Evolutionary conservation across 75 land plant genomes (phyloP).

Genomic region (Pinus taeda): DNA sequence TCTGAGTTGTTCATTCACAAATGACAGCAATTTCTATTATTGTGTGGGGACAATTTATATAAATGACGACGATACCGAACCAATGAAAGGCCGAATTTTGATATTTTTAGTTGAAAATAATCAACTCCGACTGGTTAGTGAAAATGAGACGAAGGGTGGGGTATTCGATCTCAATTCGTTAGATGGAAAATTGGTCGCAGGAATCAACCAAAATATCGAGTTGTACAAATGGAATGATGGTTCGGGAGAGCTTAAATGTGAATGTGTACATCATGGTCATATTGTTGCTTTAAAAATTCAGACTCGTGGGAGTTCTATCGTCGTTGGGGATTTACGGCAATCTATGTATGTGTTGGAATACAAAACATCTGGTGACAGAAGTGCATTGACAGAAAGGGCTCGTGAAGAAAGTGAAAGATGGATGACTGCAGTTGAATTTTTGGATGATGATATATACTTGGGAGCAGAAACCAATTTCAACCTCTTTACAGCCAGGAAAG

Average conservation of each 20-base stretch:
- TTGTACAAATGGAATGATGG: slow-evolving; percentile 47
- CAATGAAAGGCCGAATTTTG: slow-evolving; percentile 88
- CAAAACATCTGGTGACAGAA: slow-evolving; percentile 58
- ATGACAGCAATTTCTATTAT: too few relatives aligned
- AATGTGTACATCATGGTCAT: too few relatives aligned
- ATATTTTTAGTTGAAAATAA: slow-evolving; percentile 57
- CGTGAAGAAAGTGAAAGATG: slow-evolving; percentile 96
- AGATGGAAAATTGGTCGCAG: slow-evolving; percentile 93
- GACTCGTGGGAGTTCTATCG: too few relatives aligned
- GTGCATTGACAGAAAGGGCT: slow-evolving; percentile 85
- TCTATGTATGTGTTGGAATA: too few relatives aligned
- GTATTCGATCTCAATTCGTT: slow-evolving; percentile 91
- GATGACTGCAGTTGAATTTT: slow-evolving; percentile 98
- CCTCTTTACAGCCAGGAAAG: slow-evolving; percentile 85
- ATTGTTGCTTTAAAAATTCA: too few relatives aligned
- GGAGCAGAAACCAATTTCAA: slow-evolving; percentile 82
- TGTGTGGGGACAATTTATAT: too few relatives aligned
- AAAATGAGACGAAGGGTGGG: slow-evolving; percentile 95
- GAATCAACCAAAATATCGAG: slow-evolving; percentile 85
- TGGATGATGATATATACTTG: slow-evolving; percentile 91
- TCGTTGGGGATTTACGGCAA: too few relatives aligned
- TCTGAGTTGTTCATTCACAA: too few relatives aligned
- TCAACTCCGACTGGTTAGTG: slow-evolving; percentile 59
- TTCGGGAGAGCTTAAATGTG: too few relatives aligned
- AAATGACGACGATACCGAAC: slow-evolving; percentile 75